phyloP scores from a whole-genome alignment of 169 alveolate species.

The Plasmodium yoelii region DNA sequence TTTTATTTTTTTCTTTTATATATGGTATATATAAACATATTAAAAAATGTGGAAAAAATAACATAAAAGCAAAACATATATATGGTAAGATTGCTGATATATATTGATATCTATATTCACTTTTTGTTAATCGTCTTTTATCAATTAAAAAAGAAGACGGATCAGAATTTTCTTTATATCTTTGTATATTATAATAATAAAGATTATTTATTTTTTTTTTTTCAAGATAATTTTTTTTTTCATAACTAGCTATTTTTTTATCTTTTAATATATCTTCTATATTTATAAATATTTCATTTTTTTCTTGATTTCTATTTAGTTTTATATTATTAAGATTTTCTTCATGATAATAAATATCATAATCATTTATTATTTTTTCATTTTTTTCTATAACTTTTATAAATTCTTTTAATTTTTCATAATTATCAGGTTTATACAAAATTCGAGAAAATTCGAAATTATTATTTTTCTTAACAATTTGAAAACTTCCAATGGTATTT shows the following conservation, averaged over 20 bases:
- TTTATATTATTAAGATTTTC: constrained; percentile 24
- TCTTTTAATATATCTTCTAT: constrained; percentile 4
- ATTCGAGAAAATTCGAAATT: constrained; percentile 41
- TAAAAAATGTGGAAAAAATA: constrained; percentile 58
- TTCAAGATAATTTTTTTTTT: constrained; percentile 15
- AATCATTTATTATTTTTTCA: constrained; percentile 6
- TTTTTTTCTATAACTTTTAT: constrained; percentile 17
- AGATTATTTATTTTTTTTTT: constrained; percentile 20
- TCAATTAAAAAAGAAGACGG: constrained; percentile 67
- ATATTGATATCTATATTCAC: constrained; percentile 59
- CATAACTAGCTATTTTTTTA: constrained; percentile 17
- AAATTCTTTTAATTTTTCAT: constrained; percentile 14
- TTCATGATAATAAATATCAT: constrained; percentile 40
- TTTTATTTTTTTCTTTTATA: constrained; percentile 48
- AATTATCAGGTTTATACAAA: constrained; percentile 26
- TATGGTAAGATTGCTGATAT: constrained; percentile 58
- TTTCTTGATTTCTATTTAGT: constrained; percentile 48
- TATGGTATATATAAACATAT: constrained; percentile 66
- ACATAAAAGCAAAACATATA: constrained; percentile 61
- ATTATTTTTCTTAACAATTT: background rate
- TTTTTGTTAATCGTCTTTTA: constrained; percentile 51
- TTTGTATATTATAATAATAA: constrained; percentile 46
- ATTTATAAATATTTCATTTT: constrained; percentile 45
- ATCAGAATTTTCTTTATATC: constrained; percentile 47
- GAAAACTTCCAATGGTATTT: constrained; percentile 37